Evolutionary conservation across 768 basidiomycete genomes (phyloP).

Genomic region (Leccinellum albellum): DNA sequence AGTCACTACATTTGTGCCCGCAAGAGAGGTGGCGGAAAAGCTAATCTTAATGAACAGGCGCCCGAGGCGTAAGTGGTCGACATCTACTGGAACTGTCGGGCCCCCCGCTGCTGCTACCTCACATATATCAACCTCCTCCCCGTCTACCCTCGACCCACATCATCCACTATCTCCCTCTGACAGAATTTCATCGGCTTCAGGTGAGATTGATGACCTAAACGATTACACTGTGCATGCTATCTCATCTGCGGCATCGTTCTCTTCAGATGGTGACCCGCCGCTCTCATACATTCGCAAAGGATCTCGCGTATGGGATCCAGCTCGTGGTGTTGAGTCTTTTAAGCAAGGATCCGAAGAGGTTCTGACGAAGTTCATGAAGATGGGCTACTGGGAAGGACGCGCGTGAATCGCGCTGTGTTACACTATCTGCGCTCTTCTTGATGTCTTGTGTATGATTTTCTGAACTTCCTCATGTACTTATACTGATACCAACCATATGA

Average conservation of each 20-base stretch:
- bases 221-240: slow-evolving; percentile 38
- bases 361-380: slow-evolving; percentile 74
- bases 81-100: slow-evolving; percentile 5
- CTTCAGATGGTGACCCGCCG: slow-evolving; percentile 42
- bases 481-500: slow-evolving; percentile 3
- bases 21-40: slow-evolving; percentile 19
- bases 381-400: slow-evolving; percentile 66
- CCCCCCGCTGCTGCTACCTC: not conserved
- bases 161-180: slow-evolving; percentile 16
- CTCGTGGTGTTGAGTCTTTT: slow-evolving; percentile 79
- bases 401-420: slow-evolving; percentile 4
- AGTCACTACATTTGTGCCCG: slow-evolving; percentile 34
- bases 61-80: slow-evolving; percentile 19
- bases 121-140: not conserved
- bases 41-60: slow-evolving; percentile 19
- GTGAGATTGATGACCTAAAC: slow-evolving; percentile 7
- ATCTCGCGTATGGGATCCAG: slow-evolving; percentile 80
- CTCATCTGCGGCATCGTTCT: slow-evolving; percentile 52
- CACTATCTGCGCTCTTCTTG: not conserved
- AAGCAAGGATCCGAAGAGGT: slow-evolving; percentile 88
- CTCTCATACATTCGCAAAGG: slow-evolving; percentile 38
- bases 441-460: not conserved
- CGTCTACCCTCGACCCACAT: slow-evolving; percentile 15
- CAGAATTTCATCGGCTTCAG: slow-evolving; percentile 4
- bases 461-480: not conserved